phyloP scores from a whole-genome alignment of 768 basidiomycete species.

The Leccinellum albellum region DNA sequence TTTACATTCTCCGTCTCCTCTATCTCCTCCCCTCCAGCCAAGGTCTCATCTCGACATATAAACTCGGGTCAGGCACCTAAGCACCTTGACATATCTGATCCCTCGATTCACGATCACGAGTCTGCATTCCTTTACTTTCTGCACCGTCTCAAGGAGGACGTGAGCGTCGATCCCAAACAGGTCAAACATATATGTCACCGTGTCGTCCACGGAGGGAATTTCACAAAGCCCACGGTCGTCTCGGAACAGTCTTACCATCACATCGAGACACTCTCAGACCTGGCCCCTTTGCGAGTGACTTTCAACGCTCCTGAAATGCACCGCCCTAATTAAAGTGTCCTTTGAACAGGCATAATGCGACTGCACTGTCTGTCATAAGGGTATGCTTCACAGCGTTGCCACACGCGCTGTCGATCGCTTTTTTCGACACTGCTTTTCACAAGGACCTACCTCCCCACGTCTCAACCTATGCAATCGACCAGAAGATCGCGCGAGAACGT shows the following conservation, averaged over 20 bases:
- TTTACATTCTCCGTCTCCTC: conserved; percentile 53
- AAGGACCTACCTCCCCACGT: conserved; percentile 71
- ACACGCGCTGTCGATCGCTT: conserved; percentile 68
- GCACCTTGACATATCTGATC: conserved; percentile 27
- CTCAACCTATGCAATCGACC: conserved; percentile 75
- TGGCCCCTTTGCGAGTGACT: conserved; percentile 70
- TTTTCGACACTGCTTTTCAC: conserved; percentile 89
- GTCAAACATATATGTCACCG: conserved; percentile 66
- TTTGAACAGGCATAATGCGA: conserved; percentile 52
- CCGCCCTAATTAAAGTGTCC: neutral
- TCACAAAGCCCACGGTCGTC: conserved; percentile 65
- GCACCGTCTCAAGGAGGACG: conserved; percentile 39
- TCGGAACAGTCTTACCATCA: conserved; percentile 65
- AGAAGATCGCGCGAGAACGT: conserved; percentile 52
- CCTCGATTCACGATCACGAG: conserved; percentile 50
- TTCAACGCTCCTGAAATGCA: neutral
- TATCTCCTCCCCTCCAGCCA: conserved; percentile 53
- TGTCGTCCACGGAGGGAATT: conserved; percentile 86
- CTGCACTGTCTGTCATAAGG: conserved; percentile 57
- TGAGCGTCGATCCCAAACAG: conserved; percentile 38
- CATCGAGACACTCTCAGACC: conserved; percentile 68
- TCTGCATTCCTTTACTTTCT: conserved; percentile 64
- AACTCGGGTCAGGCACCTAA: neutral
- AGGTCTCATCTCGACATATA: conserved; percentile 41
- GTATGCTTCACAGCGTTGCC: conserved; percentile 62